Evolutionary conservation across 1,284 basidiomycete species (phyloP).

Genomic region (Stygiomarasmius scandens): DNA sequence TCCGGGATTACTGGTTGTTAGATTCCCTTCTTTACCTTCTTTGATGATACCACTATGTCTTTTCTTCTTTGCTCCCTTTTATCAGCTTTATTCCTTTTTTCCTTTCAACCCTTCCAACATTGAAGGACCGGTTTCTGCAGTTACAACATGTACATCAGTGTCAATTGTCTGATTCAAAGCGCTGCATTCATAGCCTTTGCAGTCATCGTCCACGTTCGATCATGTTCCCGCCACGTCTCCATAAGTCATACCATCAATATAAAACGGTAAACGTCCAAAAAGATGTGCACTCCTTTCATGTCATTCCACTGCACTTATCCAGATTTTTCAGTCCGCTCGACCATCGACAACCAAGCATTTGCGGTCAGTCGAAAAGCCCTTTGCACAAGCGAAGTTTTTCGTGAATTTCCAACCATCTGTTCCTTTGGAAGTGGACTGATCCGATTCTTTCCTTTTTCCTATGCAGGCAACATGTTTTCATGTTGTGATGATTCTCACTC

Average conservation of each 20-base stretch:
- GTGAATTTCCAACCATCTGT: slow-evolving; percentile 37
- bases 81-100: slow-evolving; percentile 25
- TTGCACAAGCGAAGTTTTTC: slow-evolving; percentile 57
- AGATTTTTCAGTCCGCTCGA: slow-evolving; percentile 56
- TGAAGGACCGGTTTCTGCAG: slow-evolving; percentile 7
- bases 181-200: slow-evolving; percentile 9
- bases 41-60: slow-evolving; percentile 73
- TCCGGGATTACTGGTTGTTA: slow-evolving; percentile 63
- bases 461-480: slow-evolving; percentile 62
- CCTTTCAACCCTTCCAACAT: slow-evolving; percentile 21
- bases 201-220: slow-evolving; percentile 15
- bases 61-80: slow-evolving; percentile 38
- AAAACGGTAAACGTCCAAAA: background rate
- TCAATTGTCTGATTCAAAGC: slow-evolving; percentile 7
- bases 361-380: slow-evolving; percentile 50
- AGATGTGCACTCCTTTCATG: slow-evolving; percentile 16
- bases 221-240: slow-evolving; percentile 10
- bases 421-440: slow-evolving; percentile 2
- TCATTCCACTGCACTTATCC: slow-evolving; percentile 45
- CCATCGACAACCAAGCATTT: slow-evolving; percentile 49
- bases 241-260: slow-evolving; percentile 1
- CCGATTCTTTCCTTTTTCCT: background rate
- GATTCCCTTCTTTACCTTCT: slow-evolving; percentile 60
- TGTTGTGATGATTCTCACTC: slow-evolving; percentile 44
- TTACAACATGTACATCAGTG: slow-evolving; percentile 10